Percentiles rank a stretch among this genome's conserved stretches.
Evolutionary conservation across 2,329 filamentous ascomycete species (phyloP).

Genomic region (Trichoderma arundinaceum): DNA sequence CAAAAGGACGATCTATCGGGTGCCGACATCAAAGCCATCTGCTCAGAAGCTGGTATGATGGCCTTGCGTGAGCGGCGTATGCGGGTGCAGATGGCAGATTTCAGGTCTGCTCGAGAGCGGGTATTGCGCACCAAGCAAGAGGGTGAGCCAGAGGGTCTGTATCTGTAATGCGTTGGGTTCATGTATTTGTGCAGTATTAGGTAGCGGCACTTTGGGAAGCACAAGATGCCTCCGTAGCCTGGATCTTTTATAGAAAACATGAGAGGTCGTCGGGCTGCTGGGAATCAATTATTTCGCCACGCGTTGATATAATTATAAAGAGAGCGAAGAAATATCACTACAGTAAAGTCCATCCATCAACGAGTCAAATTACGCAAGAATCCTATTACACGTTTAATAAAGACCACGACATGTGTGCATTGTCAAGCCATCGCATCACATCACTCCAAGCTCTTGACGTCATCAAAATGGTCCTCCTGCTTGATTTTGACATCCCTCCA

Average conservation of each 20-base stretch:
- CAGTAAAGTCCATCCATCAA: background rate
- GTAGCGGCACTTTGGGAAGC: background rate
- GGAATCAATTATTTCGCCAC: background rate
- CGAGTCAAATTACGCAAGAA: background rate
- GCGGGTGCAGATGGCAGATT: conserved; percentile 99
- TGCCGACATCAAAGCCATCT: conserved; percentile 98
- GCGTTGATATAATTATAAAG: background rate
- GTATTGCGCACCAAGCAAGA: conserved; percentile 99
- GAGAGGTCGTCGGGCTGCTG: background rate
- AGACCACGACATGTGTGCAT: no score
- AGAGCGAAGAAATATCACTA: background rate
- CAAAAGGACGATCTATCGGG: conserved; percentile 98
- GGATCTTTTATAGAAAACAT: conserved; percentile 13
- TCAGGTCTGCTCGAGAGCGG: conserved; percentile 87
- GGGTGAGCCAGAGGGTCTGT: conserved; percentile 96
- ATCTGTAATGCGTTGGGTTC: conserved; percentile 71
- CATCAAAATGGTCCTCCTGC: conserved; percentile 1
- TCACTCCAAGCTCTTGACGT: conserved; percentile 3
- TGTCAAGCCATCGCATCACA: background rate
- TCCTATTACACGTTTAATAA: no score
- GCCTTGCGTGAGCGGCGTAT: conserved; percentile 93
- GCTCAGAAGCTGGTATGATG: conserved; percentile 94
- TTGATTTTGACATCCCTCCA: background rate
- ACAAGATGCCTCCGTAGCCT: background rate
- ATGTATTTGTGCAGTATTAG: conserved; percentile 32